phyloP scores from a whole-genome alignment of 345 rosid species.

The Bruguiera gymnorhiza region DNA sequence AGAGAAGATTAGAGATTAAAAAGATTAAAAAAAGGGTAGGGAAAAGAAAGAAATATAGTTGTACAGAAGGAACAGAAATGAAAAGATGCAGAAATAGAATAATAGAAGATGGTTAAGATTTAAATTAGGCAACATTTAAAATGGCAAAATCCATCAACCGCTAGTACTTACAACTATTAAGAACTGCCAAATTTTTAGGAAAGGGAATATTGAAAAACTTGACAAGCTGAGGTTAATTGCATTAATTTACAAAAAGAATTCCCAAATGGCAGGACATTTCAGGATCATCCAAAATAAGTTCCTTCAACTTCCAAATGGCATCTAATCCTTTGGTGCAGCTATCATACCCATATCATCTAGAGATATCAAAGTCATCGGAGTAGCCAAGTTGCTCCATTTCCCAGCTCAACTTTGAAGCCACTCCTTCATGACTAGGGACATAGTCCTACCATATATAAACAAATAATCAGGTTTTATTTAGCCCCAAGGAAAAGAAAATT shows the following conservation, averaged over 20 bases:
- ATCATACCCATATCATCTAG: constrained; percentile 30
- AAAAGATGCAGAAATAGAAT: background rate
- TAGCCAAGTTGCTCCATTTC: constrained; percentile 75
- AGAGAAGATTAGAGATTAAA: too few species aligned
- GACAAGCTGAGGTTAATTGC: constrained; percentile 38
- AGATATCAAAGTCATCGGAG: constrained; percentile 44
- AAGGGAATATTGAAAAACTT: constrained; percentile 23
- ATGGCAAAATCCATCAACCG: constrained; percentile 22
- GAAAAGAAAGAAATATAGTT: background rate
- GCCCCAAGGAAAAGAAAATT: background rate
- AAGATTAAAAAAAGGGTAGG: background rate
- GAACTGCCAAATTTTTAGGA: constrained; percentile 15
- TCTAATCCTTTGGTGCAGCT: constrained; percentile 7
- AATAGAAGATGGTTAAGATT: constrained; percentile 9
- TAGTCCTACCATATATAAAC: constrained; percentile 52
- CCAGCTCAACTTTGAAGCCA: constrained; percentile 82
- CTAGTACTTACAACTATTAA: constrained; percentile 33
- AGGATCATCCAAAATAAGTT: constrained; percentile 23
- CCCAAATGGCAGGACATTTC: constrained; percentile 22
- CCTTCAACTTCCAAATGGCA: constrained; percentile 19
- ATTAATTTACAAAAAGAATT: constrained; percentile 41
- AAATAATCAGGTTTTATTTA: background rate
- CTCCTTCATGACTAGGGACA: constrained; percentile 79
- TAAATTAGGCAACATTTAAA: constrained; percentile 26
- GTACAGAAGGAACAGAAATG: background rate